A percentile compares a stretch with the other conserved stretches of the same genome.
phyloP scores from a whole-genome alignment of 2,329 filamentous ascomycete species.

The Aureobasidium sp. region DNA sequence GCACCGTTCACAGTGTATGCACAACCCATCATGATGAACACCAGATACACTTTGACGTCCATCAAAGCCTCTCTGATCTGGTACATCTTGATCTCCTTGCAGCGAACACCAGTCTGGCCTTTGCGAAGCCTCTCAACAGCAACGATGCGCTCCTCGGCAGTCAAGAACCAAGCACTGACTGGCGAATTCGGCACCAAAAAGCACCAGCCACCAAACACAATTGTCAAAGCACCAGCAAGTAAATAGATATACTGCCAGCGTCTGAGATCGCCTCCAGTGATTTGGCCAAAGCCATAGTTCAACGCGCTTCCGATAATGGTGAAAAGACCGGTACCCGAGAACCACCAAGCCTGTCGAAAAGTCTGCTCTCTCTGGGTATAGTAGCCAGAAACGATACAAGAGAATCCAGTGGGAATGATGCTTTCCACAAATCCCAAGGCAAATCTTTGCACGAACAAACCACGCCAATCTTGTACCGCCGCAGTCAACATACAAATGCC shows the following conservation, averaged over 20 bases:
- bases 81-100: conserved; percentile 21
- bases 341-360: conserved; percentile 22
- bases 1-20: conserved; percentile 66
- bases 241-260: conserved; percentile 25
- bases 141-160: conserved; percentile 25
- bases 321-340: conserved; percentile 20
- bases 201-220: conserved; percentile 22
- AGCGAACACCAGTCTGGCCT: conserved; percentile 29
- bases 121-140: conserved; percentile 28
- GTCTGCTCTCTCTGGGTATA: conserved; percentile 35
- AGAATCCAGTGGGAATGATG: conserved; percentile 49
- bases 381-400: conserved; percentile 40
- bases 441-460: conserved; percentile 50
- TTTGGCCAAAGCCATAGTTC: conserved; percentile 26
- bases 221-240: conserved; percentile 24
- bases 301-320: conserved; percentile 20
- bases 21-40: conserved; percentile 38
- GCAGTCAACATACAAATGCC: conserved; percentile 60
- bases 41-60: conserved; percentile 20
- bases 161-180: conserved; percentile 26
- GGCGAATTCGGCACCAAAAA: conserved; percentile 28
- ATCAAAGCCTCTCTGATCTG: conserved; percentile 19
- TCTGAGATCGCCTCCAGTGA: conserved; percentile 32
- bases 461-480: conserved; percentile 53
- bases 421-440: conserved; percentile 49